Base-by-base conservation (phyloP, 805 yeast species). In the Sugiyamaella lignohabitans region DNA sequence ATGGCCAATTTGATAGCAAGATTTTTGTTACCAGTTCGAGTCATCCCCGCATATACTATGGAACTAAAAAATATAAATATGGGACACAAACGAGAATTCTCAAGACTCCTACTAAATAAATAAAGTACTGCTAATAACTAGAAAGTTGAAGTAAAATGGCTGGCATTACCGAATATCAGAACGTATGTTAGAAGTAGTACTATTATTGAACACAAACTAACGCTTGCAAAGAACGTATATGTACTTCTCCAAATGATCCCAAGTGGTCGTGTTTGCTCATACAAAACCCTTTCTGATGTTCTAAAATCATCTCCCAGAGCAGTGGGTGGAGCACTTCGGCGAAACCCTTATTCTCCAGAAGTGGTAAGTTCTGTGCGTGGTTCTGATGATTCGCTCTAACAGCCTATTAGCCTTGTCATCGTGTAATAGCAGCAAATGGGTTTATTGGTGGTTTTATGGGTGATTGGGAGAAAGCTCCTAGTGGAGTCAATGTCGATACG, bases 221-320 rank as follows among this genome's bases (percentile, higher is more conserved):
- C 40, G 20, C 14, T 14, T 27, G 32, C 32, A 41, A 6, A 40
- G 45, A 30, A 34, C 3, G 48, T 45, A 8, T 45, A 45, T 19
- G 24, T 40, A 11, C 10, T 23, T 3, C 38, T 45, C 4, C 5
- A 14, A 14, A 46, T 35, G 32, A 45, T 45, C 36, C 48, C 48
- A 8, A 5, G 16, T 5, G 48, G 48, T 4, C 14, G 39, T 17
- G 44, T 45, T 8, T 17, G 37, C 38, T 23, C 46, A 10, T 45
- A 45, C 29, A 45, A 45, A 29, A 16, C 37, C 5, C 29, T 45
- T 2, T 43, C 48, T 3, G 19, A 10, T n/a, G 34, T 42, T 20
- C 44, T 45, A 2, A 23, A 45, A 3, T 22, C 46, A 3, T 45
- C 48, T 14, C 48, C 48, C 14, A 43, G 48, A 21, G 48, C 48